Evolutionary conservation across 345 rosid species (phyloP), one percentile per base, ranked within the genome.

Genomic region (Citrus trifoliata): DNA sequence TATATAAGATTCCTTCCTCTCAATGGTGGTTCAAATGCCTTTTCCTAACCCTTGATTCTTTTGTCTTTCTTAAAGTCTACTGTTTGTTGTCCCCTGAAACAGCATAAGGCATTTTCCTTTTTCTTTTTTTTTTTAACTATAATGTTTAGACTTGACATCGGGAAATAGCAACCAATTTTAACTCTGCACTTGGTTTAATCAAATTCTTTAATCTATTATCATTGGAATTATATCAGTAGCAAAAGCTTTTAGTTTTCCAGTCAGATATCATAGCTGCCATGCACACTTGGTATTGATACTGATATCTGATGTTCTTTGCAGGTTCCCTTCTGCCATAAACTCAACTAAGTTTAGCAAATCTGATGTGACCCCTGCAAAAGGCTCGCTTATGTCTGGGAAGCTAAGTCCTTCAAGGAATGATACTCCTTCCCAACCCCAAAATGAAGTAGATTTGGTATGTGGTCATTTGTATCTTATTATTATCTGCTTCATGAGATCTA

Each of bases 321-420:
- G 98, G 78, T 91, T 96, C 80, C 97, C 97, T 74, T 87, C 93
- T 70, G 71, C 90, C 76, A 85, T 77, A 58, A 94, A 90, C 88
- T 82, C 86, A 76, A 78, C 84, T 59, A 92, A 91, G 82, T 78
- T 68, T 60, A 82, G 82, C 83, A 96, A 89, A 86, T 80, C 81
- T 2, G 94, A 81, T 55, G 92, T 74, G 4, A 88, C 91, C 80
- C 89, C 94, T 25, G 97, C 92, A 46, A 96, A 90, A 88, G 94
- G 90, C 77, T 76, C 85, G 10, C 82, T 88, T 75, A 58, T 81
- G 71, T 82, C 82, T 21, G 92, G 79, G 71, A 90, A 84, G 90
- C 87, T 74, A 74, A 86, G 83, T 81, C 89, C 92, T 69, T 78
- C 86, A 64, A 80, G 30, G 63, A 84, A 74, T 76, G 88, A 83